Evolutionary conservation across 129 eudicot species (phyloP), one percentile per base, ranked within the genome.

Genomic region (Flaveria sonorensis): DNA sequence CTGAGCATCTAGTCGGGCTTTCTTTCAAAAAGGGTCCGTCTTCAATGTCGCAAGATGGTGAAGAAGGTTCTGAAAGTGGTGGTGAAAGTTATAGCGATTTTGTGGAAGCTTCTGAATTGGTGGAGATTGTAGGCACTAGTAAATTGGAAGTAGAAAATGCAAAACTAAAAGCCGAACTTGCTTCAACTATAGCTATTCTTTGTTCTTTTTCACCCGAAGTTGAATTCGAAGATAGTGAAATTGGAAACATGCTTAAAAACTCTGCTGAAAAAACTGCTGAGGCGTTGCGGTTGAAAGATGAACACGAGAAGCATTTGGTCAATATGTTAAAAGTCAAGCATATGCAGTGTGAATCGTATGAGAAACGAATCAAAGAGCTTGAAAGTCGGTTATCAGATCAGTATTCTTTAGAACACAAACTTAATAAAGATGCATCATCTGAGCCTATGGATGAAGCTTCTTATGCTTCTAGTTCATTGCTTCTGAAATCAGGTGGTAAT

Each of bases 91-190:
- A 56, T 70, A 89, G 83, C 24, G 90, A 85, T 71, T 67, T 70
- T n/a, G 79, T 89, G 7, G 92, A 89, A 55, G 88, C 73, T 55
- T 89, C 90, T 16, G 97, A 91, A 30, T 63, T 91, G 74, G 87
- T 89, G 20, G 97, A 94, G 74, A 85, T 94, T 79, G 93, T 94
- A 16, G 99, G 99, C 47, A 91, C 99, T 43, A 89, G 94, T 82
- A 91, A 83, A 75, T 19, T 91, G 81, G 99, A 94, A 80, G 99
- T 94, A 7, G 99, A 94, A 81, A 94, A 94, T 65, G 96, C 94
- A 6, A 89, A 89, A 56, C 71, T 94, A 74, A 94, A 86, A 85
- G 99, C 97, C 18, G 97, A 91, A 56, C 93, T 94, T 62, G 99
- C 99, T 75, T 89, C 99, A 4, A 92, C 90, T 53, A 91, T 94